Evolutionary conservation across 257 asterid species (phyloP), one percentile per base, ranked within the genome.

Genomic region (Capsicum chinense): DNA sequence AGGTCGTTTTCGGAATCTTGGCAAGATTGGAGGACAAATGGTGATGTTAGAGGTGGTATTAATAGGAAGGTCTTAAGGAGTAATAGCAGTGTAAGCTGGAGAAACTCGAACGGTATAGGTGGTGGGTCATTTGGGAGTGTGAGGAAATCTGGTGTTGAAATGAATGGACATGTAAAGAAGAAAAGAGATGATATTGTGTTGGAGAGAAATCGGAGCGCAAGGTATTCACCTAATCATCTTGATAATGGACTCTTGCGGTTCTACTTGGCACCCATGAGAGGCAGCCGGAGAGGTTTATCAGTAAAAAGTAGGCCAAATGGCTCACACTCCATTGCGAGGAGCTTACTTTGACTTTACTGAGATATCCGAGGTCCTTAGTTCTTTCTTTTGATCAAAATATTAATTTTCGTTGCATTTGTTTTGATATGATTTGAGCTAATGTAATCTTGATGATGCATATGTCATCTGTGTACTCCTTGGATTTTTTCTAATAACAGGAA

Each of bases 31-130:
- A 90, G 93, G 70, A 79, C 80, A 47, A 86, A 88, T 37, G 86
- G 80, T 17, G 93, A 90, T 66, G 37, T 71, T 74, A 85, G 89
- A 81, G 88, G 84, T 5, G 93, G 92, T 37, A 86, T 88, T 60
- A 89, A 66, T 68, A 56, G 91, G 84, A 89, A 79, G 57, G 90
- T 90, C 76, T 81, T 92, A 39, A 81, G 98, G 83, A 94, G 96
- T 86, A 93, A 94, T 56, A 94, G 98, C 68, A 93, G 97, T 71
- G 98, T 93, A 87, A 92, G 94, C 86, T 92, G 98, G 93, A 91
- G 98, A 83, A 88, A 90, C 33, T 89, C 85, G 42, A 89, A 81
- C 13, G 52, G 79, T 56, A 70, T 86, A 5, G 48, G 48, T 35
- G 94, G 92, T 17, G 97, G 88, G 5, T 87, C 96, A 9, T 91